A percentile compares a stretch with the other conserved stretches of the same genome.
phyloP scores from a whole-genome alignment of 177 flowering plant genomes.

The Vitis hybrid region DNA sequence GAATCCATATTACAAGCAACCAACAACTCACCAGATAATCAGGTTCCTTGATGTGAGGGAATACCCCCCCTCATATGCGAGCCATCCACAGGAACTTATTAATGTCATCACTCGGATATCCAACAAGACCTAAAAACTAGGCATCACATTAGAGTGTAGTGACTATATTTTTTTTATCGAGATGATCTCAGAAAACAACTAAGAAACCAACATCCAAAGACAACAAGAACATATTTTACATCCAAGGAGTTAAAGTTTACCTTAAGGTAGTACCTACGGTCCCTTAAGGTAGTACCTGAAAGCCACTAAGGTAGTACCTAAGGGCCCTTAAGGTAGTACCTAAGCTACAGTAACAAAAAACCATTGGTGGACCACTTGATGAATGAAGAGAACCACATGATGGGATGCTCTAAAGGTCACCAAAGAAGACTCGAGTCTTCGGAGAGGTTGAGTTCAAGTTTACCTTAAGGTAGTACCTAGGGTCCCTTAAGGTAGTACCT shows the following conservation, averaged over 20 bases:
- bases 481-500: too few species aligned
- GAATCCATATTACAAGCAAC: background rate
- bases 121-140: slow-evolving; percentile 79
- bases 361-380: too few species aligned
- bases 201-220: slow-evolving; percentile 86
- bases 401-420: too few species aligned
- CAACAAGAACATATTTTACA: slow-evolving; percentile 98
- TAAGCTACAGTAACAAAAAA: too few species aligned
- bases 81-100: slow-evolving; percentile 99
- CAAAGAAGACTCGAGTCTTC: too few species aligned
- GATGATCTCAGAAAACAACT: background rate
- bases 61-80: slow-evolving; percentile 97
- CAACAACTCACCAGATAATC: slow-evolving; percentile 78
- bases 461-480: too few species aligned
- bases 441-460: too few species aligned
- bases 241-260: slow-evolving; percentile 73
- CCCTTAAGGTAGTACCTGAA: too few species aligned
- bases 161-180: background rate
- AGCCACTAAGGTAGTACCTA: too few species aligned
- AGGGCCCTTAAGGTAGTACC: too few species aligned
- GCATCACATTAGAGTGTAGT: slow-evolving; percentile 14
- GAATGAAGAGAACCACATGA: too few species aligned
- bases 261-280: too few species aligned
- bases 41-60: slow-evolving; percentile 98
- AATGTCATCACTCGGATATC: slow-evolving; percentile 98